Conservation (phyloP, 371 early-diverging fungal species). For the Cokeromyces recurvatus region DNA sequence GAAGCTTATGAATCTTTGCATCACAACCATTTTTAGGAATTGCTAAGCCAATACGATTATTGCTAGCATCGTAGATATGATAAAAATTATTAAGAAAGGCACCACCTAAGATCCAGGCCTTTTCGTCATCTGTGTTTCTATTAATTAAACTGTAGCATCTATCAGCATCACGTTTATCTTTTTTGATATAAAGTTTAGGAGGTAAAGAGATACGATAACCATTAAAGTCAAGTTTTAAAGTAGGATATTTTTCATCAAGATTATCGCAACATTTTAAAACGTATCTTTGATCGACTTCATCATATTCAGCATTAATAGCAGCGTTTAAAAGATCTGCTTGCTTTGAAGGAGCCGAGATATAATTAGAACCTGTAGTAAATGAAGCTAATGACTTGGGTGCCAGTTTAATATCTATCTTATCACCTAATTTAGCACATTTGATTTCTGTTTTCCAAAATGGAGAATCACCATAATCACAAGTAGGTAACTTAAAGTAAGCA, state of each 20-base stretch:
- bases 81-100: constrained; percentile 42
- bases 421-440: constrained; percentile 35
- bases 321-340: constrained; percentile 37
- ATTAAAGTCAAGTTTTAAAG: constrained; percentile 32
- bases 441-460: constrained; percentile 45
- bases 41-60: constrained; percentile 34
- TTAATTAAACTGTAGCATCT: constrained; percentile 28
- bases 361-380: constrained; percentile 25
- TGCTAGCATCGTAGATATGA: constrained; percentile 33
- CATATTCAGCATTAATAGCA: constrained; percentile 33
- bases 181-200: constrained; percentile 21
- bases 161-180: constrained; percentile 11
- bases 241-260: constrained; percentile 25
- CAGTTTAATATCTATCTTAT: constrained; percentile 30
- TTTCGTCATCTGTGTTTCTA: constrained; percentile 18
- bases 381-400: constrained; percentile 33
- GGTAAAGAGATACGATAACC: constrained; percentile 35
- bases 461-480: constrained; percentile 35
- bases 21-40: constrained; percentile 27
- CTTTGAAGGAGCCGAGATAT: constrained; percentile 31
- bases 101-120: constrained; percentile 40
- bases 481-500: constrained; percentile 36
- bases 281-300: constrained; percentile 16
- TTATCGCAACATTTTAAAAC: constrained; percentile 26
- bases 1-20: constrained; percentile 28